Evolutionary conservation across 192 early-diverging fungal species (phyloP), one percentile per base, ranked within the genome.

Genomic region (Umbelopsis sp.): DNA sequence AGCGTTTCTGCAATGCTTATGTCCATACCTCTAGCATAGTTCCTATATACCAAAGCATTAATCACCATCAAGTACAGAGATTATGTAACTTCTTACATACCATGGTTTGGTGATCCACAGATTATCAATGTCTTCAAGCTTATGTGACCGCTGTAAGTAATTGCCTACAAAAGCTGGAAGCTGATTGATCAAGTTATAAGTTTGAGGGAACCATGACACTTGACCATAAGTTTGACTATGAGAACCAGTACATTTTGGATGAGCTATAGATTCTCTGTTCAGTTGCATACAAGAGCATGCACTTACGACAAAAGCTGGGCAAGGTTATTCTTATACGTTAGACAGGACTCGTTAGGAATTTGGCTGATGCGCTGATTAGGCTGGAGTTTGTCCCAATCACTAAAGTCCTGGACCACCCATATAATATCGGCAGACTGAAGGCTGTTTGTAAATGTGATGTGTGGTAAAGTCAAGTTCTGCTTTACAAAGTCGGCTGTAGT

Each of bases 101-200:
- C 78, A 80, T 6, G 80, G 78, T 65, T 85, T 85, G 52, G 68
- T 68, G 44, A 85, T 82, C 84, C 81, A 84, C 14, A 84, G 41
- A 66, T 84, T 84, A n/a, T 78, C 59, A 5, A 54, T 50, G 1
- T 67, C 49, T 20, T 81, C 80, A 74, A 81, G 12, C 24, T 17
- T 29, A 47, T 49, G 43, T 54, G 31, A 54, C 43, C 51, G 62
- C 10, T 71, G 22, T 17, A 82, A 66, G 45, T 81, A 81, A 36
- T 81, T 71, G 2, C 81, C 81, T 11, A 85, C 84, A 73, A 79
- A 77, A 12, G 77, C 75, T 2, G 74, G 73, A 25, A 85, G 43
- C 38, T 81, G 73, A 6, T 73, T 77, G 1, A 73, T 72, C 22
- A 85, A 38, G 66, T 85, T 81, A 21, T 81, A 85, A 1, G 81